Conservation (phyloP, 352 stramenopile species). For the Globisporangium takayamanum region DNA sequence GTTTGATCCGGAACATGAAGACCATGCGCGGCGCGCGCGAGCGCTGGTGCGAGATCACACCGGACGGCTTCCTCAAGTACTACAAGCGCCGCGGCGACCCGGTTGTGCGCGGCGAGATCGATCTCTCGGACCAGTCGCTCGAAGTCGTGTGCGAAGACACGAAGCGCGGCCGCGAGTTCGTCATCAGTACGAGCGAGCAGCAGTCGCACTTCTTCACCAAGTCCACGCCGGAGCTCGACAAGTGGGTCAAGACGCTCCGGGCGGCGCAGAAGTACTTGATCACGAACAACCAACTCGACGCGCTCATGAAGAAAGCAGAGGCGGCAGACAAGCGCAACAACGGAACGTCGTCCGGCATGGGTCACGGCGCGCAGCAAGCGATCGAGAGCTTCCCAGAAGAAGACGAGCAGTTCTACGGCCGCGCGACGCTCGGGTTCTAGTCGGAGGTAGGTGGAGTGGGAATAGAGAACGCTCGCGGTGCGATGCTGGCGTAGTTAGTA, state of each 20-base stretch:
- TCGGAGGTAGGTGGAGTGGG: conserved; percentile 1
- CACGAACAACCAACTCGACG: conserved; percentile 31
- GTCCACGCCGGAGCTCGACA: conserved; percentile 57
- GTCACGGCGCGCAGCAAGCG: conserved; percentile 19
- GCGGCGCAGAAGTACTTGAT: conserved; percentile 60
- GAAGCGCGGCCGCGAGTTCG: conserved; percentile 67
- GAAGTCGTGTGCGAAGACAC: conserved; percentile 80
- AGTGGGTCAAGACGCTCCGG: conserved; percentile 76
- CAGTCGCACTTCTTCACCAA: conserved; percentile 86
- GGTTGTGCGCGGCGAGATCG: conserved; percentile 78
- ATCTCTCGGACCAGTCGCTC: conserved; percentile 68
- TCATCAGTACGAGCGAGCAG: conserved; percentile 74
- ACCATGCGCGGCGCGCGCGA: conserved; percentile 79
- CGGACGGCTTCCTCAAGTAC: conserved; percentile 71
- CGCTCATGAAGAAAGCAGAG: conserved; percentile 23
- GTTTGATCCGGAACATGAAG: conserved; percentile 80
- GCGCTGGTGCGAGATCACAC: conserved; percentile 78
- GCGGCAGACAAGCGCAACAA: conserved; percentile 17
- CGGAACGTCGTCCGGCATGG: neutral
- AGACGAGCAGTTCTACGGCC: conserved; percentile 78
- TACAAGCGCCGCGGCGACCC: conserved; percentile 83
- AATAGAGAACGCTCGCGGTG: conserved; percentile 5
- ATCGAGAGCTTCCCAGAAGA: conserved; percentile 38
- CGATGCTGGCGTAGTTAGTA: neutral
- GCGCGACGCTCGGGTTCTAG: conserved; percentile 78